These are phyloP conservation scores for Capsella rubella DNA, from an alignment of 441 rosid species.

Conservation along the genomic window DNA sequence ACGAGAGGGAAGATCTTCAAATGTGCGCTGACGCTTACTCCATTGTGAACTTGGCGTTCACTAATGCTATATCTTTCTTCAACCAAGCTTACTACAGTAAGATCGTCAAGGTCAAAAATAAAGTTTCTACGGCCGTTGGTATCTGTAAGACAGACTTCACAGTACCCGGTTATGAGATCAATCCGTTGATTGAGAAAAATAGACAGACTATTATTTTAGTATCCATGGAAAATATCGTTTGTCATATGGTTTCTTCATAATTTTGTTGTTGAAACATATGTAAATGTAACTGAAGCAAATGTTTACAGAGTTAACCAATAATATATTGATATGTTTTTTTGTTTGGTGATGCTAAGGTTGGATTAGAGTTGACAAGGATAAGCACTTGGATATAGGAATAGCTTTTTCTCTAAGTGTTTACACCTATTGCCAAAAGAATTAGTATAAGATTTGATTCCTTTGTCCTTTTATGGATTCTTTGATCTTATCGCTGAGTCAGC, in stretches of 20 bases:
- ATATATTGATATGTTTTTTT: not conserved
- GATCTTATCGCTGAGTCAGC: not conserved
- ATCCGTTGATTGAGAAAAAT: conserved; percentile 34
- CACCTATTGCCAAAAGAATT: not conserved
- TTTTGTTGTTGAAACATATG: not conserved
- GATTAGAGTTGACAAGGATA: conserved; percentile 2
- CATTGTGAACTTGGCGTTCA: conserved; percentile 20
- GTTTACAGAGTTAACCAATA: not conserved
- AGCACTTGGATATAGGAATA: not conserved
- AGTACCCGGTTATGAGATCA: conserved; percentile 23
- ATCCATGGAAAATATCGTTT: conserved; percentile 17
- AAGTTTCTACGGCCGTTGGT: conserved; percentile 11
- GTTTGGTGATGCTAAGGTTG: conserved; percentile 9
- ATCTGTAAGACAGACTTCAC: conserved; percentile 33
- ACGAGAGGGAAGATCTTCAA: conserved; percentile 33
- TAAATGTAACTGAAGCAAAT: not conserved
- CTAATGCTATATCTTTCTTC: conserved; percentile 13
- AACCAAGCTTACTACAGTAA: conserved; percentile 11
- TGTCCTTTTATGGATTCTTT: not conserved
- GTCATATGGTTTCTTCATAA: conserved; percentile 6
- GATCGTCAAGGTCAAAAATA: not conserved
- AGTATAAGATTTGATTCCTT: too few relatives aligned
- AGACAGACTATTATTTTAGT: conserved; percentile 13
- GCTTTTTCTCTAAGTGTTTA: not conserved
- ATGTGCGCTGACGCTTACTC: conserved; percentile 42